A percentile compares a stretch with the other conserved stretches of the same genome.
Evolutionary conservation across 2,329 filamentous ascomycete species (phyloP).

Genomic region (Pseudovirgaria hyperparasitica): DNA sequence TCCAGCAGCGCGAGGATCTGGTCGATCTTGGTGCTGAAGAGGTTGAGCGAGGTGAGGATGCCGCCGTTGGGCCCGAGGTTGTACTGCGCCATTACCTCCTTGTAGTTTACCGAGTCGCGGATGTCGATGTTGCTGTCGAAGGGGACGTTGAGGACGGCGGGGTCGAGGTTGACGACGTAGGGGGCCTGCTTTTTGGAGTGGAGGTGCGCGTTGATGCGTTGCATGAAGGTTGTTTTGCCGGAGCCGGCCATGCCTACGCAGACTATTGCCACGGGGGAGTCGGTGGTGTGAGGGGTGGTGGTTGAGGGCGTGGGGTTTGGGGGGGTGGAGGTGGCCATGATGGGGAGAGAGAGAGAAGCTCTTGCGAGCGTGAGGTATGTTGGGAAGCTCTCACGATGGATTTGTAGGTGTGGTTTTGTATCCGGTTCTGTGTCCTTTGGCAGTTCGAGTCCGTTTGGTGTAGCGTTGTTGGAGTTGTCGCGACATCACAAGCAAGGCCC

Average conservation of each 20-base stretch:
- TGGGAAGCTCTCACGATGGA: constrained; percentile 4
- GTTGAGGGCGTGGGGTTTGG: constrained; percentile 3
- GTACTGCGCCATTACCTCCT: constrained; percentile 99
- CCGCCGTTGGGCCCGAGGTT: constrained; percentile 95
- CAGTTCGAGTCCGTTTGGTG: no score
- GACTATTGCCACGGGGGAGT: constrained; percentile 61
- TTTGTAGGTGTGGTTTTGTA: not conserved
- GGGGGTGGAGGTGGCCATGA: constrained; percentile 28
- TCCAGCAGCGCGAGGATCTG: constrained; percentile 83
- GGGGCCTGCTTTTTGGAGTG: constrained; percentile 62
- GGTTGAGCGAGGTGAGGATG: constrained; percentile 86
- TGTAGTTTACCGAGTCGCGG: constrained; percentile 96
- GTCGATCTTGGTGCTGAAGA: constrained; percentile 97
- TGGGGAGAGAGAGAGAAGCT: constrained; percentile 6
- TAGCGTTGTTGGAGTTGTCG: no score
- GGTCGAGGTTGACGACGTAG: constrained; percentile 95
- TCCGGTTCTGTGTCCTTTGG: no score
- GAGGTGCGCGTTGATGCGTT: constrained; percentile 87
- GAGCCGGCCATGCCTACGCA: constrained; percentile 98
- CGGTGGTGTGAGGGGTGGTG: constrained; percentile 5
- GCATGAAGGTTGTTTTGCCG: constrained; percentile 99
- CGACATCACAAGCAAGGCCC: no score
- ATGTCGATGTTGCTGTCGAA: constrained; percentile 99
- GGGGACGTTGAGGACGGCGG: constrained; percentile 82
- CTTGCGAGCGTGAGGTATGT: not conserved